Conservation (phyloP, 1,284 basidiomycete species). For the Polyporus tsugae region DNA sequence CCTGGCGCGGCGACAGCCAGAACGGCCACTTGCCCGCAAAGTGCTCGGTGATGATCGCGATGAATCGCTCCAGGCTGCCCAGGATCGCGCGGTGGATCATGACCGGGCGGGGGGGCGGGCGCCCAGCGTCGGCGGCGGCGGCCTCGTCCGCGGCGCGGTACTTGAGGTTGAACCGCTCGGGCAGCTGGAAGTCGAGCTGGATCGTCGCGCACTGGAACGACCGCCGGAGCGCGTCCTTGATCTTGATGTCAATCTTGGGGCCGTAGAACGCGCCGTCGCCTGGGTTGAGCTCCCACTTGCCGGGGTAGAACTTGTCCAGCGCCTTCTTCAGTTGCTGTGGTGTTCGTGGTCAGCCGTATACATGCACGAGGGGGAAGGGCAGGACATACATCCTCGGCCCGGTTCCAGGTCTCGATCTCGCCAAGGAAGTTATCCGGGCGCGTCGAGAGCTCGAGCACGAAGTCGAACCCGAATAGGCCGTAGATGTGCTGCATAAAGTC, state of each 20-base stretch:
- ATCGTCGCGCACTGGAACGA: constrained; percentile 99
- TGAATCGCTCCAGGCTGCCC: constrained; percentile 95
- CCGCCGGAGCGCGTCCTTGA: constrained; percentile 91
- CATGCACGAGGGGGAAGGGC: not conserved
- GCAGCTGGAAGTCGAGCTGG: constrained; percentile 99
- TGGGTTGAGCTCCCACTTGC: constrained; percentile 94
- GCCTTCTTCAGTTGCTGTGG: constrained; percentile 83
- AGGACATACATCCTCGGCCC: constrained; percentile 77
- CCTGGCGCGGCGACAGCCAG: constrained; percentile 97
- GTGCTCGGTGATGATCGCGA: constrained; percentile 97
- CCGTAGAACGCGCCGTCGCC: constrained; percentile 99
- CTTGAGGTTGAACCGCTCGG: constrained; percentile 96
- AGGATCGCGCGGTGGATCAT: constrained; percentile 99
- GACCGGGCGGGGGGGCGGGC: constrained; percentile 82
- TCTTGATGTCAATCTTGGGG: constrained; percentile 98
- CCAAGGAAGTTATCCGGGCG: constrained; percentile 97
- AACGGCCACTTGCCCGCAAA: constrained; percentile 99
- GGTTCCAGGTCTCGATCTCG: constrained; percentile 89
- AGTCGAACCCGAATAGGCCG: constrained; percentile 97
- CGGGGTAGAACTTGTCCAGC: constrained; percentile 88
- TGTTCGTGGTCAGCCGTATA: not conserved
- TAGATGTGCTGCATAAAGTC: constrained; percentile 97
- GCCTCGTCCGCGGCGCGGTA: constrained; percentile 84
- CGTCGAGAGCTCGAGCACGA: constrained; percentile 95
- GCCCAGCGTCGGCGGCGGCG: constrained; percentile 55